A percentile compares a stretch with the other conserved stretches of the same genome.
phyloP scores from a whole-genome alignment of 2,329 filamentous ascomycete species.

The Claviceps purpurea region DNA sequence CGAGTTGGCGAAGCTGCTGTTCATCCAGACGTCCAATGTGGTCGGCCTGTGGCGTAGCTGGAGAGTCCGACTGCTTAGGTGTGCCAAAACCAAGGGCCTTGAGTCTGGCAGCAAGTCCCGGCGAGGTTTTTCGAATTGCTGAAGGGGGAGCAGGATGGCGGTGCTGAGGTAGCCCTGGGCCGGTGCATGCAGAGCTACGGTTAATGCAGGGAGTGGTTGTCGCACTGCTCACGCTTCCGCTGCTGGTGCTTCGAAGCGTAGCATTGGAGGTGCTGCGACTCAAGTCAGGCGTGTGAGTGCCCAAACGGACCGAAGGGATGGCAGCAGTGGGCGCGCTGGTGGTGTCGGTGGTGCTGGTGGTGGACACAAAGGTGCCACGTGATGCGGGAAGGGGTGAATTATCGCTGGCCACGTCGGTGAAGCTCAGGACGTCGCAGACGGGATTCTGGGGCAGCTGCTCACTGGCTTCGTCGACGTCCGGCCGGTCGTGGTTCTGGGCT shows the following conservation, averaged over 20 bases:
- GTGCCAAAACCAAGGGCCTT: slow-evolving; percentile 50
- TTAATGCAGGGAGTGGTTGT: slow-evolving; percentile 1
- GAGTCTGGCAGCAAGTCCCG: slow-evolving; percentile 50
- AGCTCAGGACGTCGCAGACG: slow-evolving; percentile 14
- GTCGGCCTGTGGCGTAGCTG: slow-evolving; percentile 21
- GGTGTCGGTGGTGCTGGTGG: slow-evolving; percentile 6
- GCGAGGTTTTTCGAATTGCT: slow-evolving; percentile 43
- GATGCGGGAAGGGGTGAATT: slow-evolving; percentile 15
- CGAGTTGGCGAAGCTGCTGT: slow-evolving; percentile 54
- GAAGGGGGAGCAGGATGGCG: slow-evolving; percentile 14
- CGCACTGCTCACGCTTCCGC: slow-evolving; percentile 1
- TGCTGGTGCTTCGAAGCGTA: slow-evolving; percentile 3
- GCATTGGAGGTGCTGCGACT: slow-evolving; percentile 5
- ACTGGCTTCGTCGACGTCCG: background rate
- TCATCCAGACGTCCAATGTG: slow-evolving; percentile 56
- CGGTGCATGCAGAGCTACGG: slow-evolving; percentile 9
- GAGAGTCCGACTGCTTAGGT: slow-evolving; percentile 21
- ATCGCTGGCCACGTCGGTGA: slow-evolving; percentile 16
- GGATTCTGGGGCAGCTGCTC: slow-evolving; percentile 3
- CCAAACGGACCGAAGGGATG: background rate
- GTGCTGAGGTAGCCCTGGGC: slow-evolving; percentile 6
- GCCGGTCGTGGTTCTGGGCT: background rate
- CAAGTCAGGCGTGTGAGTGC: slow-evolving; percentile 5
- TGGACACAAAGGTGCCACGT: slow-evolving; percentile 14
- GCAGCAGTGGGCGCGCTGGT: background rate